Conservation (phyloP, 805 yeast genomes). For the Yamadazyma insecticola region DNA sequence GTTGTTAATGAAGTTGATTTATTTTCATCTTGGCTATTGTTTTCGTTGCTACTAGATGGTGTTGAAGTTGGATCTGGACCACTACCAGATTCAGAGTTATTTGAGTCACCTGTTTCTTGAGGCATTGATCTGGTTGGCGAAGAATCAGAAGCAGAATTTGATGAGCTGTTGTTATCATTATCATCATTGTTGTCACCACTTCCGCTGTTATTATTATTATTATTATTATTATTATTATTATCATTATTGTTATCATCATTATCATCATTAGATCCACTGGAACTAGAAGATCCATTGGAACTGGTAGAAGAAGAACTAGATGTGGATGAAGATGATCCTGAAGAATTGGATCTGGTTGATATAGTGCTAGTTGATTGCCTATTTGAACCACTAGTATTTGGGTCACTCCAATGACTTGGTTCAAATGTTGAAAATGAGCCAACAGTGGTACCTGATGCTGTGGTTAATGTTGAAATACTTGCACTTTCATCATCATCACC, state of each 20-base stretch:
- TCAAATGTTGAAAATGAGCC: no score
- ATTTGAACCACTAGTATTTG: no score
- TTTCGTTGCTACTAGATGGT: background rate
- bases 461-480: background rate
- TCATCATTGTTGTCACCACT: no score
- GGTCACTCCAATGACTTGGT: no score
- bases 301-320: background rate
- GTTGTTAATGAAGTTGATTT: slow-evolving; percentile 18
- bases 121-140: background rate
- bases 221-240: no score
- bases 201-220: no score
- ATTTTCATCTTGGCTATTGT: background rate
- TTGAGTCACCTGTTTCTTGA: background rate
- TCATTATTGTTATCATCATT: background rate
- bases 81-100: background rate
- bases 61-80: slow-evolving; percentile 1
- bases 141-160: background rate
- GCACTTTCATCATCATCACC: slow-evolving; percentile 1
- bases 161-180: background rate
- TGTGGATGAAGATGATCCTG: background rate
- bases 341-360: no score
- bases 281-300: background rate
- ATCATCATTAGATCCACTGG: background rate
- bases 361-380: no score
- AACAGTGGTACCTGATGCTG: no score